phyloP scores from a whole-genome alignment of 1,284 basidiomycete genomes.

The Leccinum griseonigrum region DNA sequence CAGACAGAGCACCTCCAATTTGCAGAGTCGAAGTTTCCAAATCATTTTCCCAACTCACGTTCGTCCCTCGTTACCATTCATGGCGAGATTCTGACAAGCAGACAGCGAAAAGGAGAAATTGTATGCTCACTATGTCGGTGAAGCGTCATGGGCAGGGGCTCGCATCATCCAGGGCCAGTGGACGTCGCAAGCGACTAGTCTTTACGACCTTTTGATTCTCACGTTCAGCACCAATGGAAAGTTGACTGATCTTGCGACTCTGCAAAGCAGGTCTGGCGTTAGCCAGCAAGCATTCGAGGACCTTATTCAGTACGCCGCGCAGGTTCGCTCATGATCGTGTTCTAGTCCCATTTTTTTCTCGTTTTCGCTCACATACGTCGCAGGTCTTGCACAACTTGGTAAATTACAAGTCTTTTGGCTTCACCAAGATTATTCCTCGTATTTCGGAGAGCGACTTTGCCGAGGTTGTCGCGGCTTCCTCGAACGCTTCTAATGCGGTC shows the following conservation, averaged over 20 bases:
- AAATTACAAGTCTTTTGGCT: constrained; percentile 80
- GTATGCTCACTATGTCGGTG: constrained; percentile 67
- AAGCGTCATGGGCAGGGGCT: constrained; percentile 79
- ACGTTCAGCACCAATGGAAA: constrained; percentile 62
- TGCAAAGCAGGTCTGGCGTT: constrained; percentile 55
- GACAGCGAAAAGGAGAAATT: constrained; percentile 67
- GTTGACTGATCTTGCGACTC: constrained; percentile 52
- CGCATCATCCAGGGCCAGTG: constrained; percentile 82
- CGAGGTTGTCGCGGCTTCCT: constrained; percentile 57
- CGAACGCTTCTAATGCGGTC: constrained; percentile 52
- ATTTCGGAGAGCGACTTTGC: constrained; percentile 59
- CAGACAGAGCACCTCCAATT: constrained; percentile 66
- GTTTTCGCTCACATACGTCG: background rate
- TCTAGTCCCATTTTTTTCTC: background rate
- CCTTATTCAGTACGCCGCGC: constrained; percentile 67
- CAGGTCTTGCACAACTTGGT: constrained; percentile 75
- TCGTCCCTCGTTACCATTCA: constrained; percentile 9
- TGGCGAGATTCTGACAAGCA: background rate
- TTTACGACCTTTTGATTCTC: constrained; percentile 69
- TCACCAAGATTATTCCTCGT: constrained; percentile 81
- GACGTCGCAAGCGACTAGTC: constrained; percentile 56
- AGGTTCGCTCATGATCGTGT: constrained; percentile 43
- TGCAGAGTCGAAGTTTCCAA: constrained; percentile 65
- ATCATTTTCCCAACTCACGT: constrained; percentile 70
- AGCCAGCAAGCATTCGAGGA: constrained; percentile 62